These are phyloP conservation scores for Cercospora sesami DNA, from an alignment of 2,329 filamentous ascomycete species.

Conservation along the genomic window DNA sequence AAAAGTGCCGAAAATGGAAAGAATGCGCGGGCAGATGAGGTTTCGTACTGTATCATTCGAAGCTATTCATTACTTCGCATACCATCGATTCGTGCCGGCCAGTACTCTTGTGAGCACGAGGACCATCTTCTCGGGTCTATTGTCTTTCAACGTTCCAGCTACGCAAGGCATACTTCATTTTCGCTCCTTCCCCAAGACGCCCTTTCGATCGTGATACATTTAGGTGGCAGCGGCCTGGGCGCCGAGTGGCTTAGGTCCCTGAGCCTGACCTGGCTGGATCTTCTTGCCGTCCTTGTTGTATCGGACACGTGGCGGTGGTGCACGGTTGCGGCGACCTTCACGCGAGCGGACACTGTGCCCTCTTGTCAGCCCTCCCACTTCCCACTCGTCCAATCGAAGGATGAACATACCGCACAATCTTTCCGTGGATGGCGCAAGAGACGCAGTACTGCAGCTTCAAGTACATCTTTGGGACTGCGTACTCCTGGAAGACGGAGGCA, in stretches of 20 bases:
- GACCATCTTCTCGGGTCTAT: neutral
- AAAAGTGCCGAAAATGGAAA: neutral
- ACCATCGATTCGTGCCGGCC: neutral
- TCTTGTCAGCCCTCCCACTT: neutral
- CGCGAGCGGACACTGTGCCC: conserved; percentile 83
- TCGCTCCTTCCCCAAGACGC: conserved; percentile 11
- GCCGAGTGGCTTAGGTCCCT: conserved; percentile 58
- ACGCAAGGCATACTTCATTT: conserved; percentile 12
- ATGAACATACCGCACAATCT: conserved; percentile 97
- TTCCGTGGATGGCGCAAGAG: conserved; percentile 99
- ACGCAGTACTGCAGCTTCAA: conserved; percentile 99
- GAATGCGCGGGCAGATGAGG: neutral
- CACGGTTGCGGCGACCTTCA: conserved; percentile 97
- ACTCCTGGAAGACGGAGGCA: conserved; percentile 98
- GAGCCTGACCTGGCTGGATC: conserved; percentile 81
- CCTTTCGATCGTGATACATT: neutral
- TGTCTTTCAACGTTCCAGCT: conserved; percentile 11
- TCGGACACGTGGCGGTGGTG: conserved; percentile 91
- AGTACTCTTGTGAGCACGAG: neutral
- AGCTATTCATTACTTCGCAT: conserved; percentile 26
- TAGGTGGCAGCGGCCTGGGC: conserved; percentile 27
- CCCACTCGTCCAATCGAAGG: neutral
- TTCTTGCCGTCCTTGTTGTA: conserved; percentile 99
- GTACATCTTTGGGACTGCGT: conserved; percentile 99
- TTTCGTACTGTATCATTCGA: conserved; percentile 27